phyloP scores from a whole-genome alignment of 257 asterid genomes.

The Cordia subcordata region DNA sequence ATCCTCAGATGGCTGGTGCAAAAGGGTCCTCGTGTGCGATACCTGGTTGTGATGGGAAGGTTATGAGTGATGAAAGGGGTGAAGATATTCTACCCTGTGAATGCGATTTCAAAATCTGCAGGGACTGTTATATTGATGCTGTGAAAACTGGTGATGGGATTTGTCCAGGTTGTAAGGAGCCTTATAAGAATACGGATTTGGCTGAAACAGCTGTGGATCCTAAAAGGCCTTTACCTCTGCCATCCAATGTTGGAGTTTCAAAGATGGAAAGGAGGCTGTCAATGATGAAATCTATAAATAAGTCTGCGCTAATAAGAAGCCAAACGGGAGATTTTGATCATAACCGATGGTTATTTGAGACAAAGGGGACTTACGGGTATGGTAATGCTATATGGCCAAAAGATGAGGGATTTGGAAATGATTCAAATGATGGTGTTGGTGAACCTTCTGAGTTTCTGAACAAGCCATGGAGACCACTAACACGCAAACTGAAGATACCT shows the following conservation, averaged over 20 bases:
- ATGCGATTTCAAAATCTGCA: constrained; percentile 83
- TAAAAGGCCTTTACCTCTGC: constrained; percentile 49
- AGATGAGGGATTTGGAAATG: constrained; percentile 50
- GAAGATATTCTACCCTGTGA: constrained; percentile 81
- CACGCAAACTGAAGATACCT: constrained; percentile 76
- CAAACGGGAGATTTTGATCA: constrained; percentile 86
- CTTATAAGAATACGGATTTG: constrained; percentile 60
- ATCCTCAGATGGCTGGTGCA: constrained; percentile 91
- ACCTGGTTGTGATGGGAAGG: constrained; percentile 83
- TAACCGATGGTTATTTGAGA: constrained; percentile 73
- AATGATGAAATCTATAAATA: constrained; percentile 61
- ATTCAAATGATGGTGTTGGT: constrained; percentile 26
- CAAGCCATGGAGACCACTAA: constrained; percentile 89
- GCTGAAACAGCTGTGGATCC: constrained; percentile 33
- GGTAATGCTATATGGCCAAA: constrained; percentile 96
- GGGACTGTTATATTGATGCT: constrained; percentile 75
- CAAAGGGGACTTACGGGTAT: constrained; percentile 86
- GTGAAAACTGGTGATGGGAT: constrained; percentile 69
- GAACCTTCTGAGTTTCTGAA: constrained; percentile 59
- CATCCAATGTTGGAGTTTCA: constrained; percentile 56
- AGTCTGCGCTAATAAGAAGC: constrained; percentile 64
- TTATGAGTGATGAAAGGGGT: constrained; percentile 83
- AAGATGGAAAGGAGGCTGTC: constrained; percentile 80
- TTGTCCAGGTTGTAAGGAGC: constrained; percentile 92
- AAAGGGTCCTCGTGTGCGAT: constrained; percentile 82